Percentiles rank a stretch among this genome's conserved stretches.
These are phyloP conservation scores for Quercus gilva DNA, from an alignment of 306 rosid species.

Conservation along the genomic window DNA sequence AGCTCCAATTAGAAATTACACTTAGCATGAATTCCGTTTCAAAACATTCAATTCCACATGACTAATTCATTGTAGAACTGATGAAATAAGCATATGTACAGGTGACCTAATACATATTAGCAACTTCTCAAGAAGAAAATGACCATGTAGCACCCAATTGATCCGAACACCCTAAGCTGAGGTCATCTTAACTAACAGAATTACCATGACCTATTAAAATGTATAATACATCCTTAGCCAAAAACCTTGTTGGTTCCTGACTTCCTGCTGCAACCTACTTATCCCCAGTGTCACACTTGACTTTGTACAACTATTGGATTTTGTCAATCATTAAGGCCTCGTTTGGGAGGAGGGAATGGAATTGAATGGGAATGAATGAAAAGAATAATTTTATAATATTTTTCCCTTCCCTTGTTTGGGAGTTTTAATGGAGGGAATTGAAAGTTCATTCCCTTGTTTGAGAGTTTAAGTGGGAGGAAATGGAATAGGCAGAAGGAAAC, in stretches of 20 bases:
- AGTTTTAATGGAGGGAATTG: too few species aligned
- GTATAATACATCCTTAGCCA: not conserved
- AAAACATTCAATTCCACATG: not conserved
- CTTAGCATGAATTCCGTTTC: not conserved
- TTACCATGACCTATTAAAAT: not conserved
- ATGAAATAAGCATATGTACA: not conserved
- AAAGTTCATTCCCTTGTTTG: too few species aligned
- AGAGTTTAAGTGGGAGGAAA: too few species aligned
- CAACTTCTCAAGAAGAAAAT: not conserved
- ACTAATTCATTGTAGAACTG: not conserved
- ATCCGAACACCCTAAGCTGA: not conserved
- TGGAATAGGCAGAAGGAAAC: too few species aligned
- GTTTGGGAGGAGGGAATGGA: too few species aligned
- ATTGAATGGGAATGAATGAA: too few species aligned
- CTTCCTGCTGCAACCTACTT: not conserved
- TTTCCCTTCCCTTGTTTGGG: too few species aligned
- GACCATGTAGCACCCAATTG: not conserved
- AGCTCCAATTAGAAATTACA: not conserved
- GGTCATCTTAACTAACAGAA: not conserved
- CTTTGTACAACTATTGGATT: not conserved
- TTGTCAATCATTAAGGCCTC: not conserved
- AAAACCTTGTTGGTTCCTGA: not conserved
- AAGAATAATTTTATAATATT: too few species aligned
- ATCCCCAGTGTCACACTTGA: not conserved
- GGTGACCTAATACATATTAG: not conserved